phyloP scores from a whole-genome alignment of 805 yeast species.

The Lipomyces lipofer region DNA sequence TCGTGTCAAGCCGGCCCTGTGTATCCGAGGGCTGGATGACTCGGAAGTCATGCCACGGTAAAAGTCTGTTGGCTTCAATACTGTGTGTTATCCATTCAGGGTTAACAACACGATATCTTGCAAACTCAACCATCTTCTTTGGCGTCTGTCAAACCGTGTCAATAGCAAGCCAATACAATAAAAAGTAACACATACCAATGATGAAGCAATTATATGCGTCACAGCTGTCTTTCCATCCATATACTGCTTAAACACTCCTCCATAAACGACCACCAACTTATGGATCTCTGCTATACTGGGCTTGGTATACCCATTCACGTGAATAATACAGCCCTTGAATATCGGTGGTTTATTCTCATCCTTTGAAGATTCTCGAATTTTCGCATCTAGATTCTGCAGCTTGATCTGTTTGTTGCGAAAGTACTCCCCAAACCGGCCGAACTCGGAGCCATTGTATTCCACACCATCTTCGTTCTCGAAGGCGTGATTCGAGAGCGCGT shows the following conservation, averaged over 20 bases:
- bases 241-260: slow-evolving; percentile 74
- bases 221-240: slow-evolving; percentile 69
- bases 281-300: slow-evolving; percentile 79
- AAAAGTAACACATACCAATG: slow-evolving; percentile 14
- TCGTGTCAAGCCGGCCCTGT: slow-evolving; percentile 13
- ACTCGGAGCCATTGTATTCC: slow-evolving; percentile 48
- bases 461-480: slow-evolving; percentile 32
- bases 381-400: slow-evolving; percentile 58
- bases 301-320: slow-evolving; percentile 85
- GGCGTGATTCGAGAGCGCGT: background rate
- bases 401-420: slow-evolving; percentile 60
- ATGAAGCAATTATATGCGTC: slow-evolving; percentile 80
- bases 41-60: slow-evolving; percentile 74
- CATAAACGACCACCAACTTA: slow-evolving; percentile 67
- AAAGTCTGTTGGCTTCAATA: slow-evolving; percentile 47
- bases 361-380: slow-evolving; percentile 26
- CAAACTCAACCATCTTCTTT: slow-evolving; percentile 64
- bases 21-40: slow-evolving; percentile 28
- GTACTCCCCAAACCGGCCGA: slow-evolving; percentile 70
- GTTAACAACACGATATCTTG: slow-evolving; percentile 68
- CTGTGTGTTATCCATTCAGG: slow-evolving; percentile 83
- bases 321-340: slow-evolving; percentile 63
- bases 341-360: slow-evolving; percentile 43
- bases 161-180: slow-evolving; percentile 21
- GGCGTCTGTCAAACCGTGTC: slow-evolving; percentile 83